Evolutionary conservation across 306 rosid species (phyloP).

Genomic region (Cucurbita pepo): DNA sequence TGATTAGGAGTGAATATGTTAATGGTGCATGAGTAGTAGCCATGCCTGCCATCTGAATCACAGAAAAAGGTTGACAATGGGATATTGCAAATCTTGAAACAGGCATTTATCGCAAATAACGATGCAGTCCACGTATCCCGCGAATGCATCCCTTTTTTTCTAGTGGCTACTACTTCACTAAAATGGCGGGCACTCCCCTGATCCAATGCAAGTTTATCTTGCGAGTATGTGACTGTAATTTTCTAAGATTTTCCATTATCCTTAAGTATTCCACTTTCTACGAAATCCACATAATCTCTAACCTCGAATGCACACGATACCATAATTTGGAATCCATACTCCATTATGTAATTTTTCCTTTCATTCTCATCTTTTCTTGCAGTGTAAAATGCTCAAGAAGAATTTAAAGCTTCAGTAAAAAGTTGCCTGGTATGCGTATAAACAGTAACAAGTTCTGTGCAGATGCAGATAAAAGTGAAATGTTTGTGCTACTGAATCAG

Average conservation of each 20-base stretch:
- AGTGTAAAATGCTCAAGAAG: background rate
- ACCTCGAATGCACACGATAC: constrained; percentile 39
- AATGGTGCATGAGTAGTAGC: background rate
- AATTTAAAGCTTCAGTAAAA: background rate
- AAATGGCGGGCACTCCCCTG: constrained; percentile 10
- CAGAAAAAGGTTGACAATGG: background rate
- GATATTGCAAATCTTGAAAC: background rate
- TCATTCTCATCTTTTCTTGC: background rate
- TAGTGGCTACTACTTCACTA: constrained; percentile 8
- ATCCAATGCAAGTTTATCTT: constrained; percentile 8
- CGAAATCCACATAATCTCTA: constrained; percentile 32
- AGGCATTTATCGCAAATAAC: background rate
- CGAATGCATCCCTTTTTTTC: background rate
- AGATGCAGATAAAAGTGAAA: background rate
- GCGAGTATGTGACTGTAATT: background rate
- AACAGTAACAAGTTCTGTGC: background rate
- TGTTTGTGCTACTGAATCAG: background rate
- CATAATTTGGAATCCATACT: constrained; percentile 13
- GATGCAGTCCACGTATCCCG: constrained; percentile 3
- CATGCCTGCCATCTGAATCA: background rate
- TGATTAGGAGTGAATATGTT: background rate
- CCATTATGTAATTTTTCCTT: background rate
- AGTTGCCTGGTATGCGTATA: background rate
- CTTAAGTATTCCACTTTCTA: constrained; percentile 5
- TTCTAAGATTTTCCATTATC: background rate